Evolutionary conservation across 1,284 basidiomycete species (phyloP), one percentile per base, ranked within the genome.

Genomic region (Apiotrichum siamense): DNA sequence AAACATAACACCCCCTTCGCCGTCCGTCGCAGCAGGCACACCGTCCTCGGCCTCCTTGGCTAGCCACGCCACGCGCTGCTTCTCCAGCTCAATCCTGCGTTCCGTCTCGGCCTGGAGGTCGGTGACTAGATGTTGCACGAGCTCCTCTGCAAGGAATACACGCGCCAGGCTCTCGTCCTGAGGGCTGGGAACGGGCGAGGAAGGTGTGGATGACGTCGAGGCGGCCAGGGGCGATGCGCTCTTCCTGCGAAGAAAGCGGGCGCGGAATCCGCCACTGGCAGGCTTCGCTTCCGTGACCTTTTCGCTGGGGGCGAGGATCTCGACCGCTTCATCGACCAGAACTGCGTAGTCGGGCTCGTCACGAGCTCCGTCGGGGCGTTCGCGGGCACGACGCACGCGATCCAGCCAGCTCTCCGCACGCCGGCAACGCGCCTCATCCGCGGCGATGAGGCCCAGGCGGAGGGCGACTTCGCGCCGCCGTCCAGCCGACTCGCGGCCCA

Each of bases 401-500:
- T 75, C 69, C n/a, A 69, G 57, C 72, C 72, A 74, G 3, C 39
- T 51, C 45, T 72, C 66, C 2, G 69, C 63, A 23, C 59, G 60
- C 13, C 67, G 61, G 15, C 52, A 57, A 38, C 67, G 51, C 44
- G 76, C 72, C 66, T 89, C 87, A 64, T 90, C 87, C 23, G 83
- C 74, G 1, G 79, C 77, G 2, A 87, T 75, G 62, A 87, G 77
- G 10, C 80, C 79, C 6, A 92, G 78, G 6, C 88, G 74, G 29
- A 89, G 65, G 0, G 79, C 77, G 2, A 88, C 79, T 66, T 92
- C 88, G 40, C 86, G 75, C 20, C 88, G 76, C 12, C 88, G 78
- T 3, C 87, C 87, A 48, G 83, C 87, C 0, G 81, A 77, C 66
- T 90, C 88, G 23, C 84, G 80, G 21, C 83, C 79, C 42, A 87